These are phyloP conservation scores for Basidioascus undulatus DNA, from an alignment of 768 basidiomycete genomes.

Conservation along the genomic window DNA sequence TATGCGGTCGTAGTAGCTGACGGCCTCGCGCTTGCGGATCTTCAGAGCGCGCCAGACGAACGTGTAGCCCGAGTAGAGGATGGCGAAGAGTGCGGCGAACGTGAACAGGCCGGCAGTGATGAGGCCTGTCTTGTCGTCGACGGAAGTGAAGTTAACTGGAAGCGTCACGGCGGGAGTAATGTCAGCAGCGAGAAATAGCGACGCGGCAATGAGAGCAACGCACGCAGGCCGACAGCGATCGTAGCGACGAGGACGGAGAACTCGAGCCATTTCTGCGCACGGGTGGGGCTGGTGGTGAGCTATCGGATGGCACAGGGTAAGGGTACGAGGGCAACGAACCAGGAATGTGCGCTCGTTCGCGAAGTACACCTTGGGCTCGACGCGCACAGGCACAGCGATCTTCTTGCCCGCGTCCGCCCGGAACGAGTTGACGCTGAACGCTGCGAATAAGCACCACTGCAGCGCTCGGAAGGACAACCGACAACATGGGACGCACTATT, in stretches of 20 bases:
- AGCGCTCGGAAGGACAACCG: too few species aligned
- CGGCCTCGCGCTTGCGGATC: slow-evolving; percentile 43
- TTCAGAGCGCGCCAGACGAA: slow-evolving; percentile 51
- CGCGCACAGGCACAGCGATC: slow-evolving; percentile 78
- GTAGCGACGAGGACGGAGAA: slow-evolving; percentile 66
- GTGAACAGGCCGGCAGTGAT: slow-evolving; percentile 78
- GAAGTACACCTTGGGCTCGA: slow-evolving; percentile 97
- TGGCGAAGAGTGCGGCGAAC: slow-evolving; percentile 59
- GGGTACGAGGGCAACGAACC: slow-evolving; percentile 28
- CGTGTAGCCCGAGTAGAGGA: slow-evolving; percentile 61
- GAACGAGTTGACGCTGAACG: slow-evolving; percentile 38
- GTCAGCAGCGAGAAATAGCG: not conserved
- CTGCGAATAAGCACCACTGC: too few species aligned
- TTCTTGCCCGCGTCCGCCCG: slow-evolving; percentile 61
- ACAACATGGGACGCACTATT: too few species aligned
- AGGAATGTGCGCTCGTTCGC: slow-evolving; percentile 85
- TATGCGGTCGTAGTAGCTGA: slow-evolving; percentile 51
- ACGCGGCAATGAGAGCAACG: too few species aligned
- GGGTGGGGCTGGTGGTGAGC: too few species aligned
- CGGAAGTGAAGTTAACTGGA: slow-evolving; percentile 17
- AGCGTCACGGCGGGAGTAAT: too few species aligned
- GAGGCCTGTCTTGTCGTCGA: slow-evolving; percentile 33
- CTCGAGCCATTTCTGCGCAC: slow-evolving; percentile 76
- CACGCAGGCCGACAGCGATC: slow-evolving; percentile 67
- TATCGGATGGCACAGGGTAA: not conserved